phyloP scores from a whole-genome alignment of 2,329 filamentous ascomycete species.

The Xylaria hypoxylon region DNA sequence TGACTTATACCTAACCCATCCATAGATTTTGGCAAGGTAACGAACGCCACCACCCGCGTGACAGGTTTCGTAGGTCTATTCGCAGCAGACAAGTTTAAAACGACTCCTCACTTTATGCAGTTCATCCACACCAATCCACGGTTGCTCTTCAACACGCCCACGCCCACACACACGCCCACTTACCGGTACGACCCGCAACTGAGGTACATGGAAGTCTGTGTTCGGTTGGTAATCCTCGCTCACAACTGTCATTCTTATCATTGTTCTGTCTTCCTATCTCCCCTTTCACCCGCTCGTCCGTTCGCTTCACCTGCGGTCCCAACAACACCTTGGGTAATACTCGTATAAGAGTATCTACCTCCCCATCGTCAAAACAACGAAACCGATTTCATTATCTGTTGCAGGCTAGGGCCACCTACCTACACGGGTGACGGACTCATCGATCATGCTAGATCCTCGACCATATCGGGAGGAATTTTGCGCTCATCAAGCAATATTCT shows the following conservation, averaged over 20 bases:
- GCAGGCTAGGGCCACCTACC: conserved; percentile 29
- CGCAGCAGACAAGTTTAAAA: conserved; percentile 20
- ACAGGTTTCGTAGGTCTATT: conserved; percentile 23
- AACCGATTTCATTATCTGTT: conserved; percentile 22
- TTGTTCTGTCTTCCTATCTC: conserved; percentile 20
- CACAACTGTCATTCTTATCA: conserved; percentile 27
- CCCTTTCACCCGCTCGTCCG: conserved; percentile 23
- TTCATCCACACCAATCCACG: conserved; percentile 36
- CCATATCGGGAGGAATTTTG: conserved; percentile 47
- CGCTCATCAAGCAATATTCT: conserved; percentile 47
- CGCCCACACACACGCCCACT: conserved; percentile 30
- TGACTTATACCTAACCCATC: conserved; percentile 31
- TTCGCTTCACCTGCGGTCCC: conserved; percentile 22
- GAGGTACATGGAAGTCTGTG: conserved; percentile 25
- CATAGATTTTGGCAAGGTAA: neutral
- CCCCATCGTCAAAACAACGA: conserved; percentile 15
- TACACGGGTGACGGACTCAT: conserved; percentile 38
- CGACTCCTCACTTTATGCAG: conserved; percentile 39
- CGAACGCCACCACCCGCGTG: conserved; percentile 16
- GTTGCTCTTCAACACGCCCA: conserved; percentile 26
- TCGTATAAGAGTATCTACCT: conserved; percentile 25
- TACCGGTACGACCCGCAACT: conserved; percentile 33
- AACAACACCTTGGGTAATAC: conserved; percentile 17
- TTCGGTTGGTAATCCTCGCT: conserved; percentile 27
- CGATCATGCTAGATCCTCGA: conserved; percentile 49